Evolutionary conservation across 2,329 filamentous ascomycete species (phyloP).

Genomic region (Drechslerella coelobrocha): DNA sequence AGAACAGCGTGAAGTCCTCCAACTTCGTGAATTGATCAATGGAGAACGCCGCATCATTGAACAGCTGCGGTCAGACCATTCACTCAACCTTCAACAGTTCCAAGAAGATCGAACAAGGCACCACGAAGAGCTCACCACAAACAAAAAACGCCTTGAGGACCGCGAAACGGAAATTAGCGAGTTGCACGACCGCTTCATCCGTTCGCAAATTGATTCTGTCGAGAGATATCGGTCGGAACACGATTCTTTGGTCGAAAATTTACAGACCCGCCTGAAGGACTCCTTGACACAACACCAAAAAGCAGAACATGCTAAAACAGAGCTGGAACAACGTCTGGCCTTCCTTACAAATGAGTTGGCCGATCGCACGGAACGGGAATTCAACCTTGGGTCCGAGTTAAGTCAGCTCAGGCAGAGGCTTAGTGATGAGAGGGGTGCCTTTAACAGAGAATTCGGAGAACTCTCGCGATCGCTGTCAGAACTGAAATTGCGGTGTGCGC

Average conservation of each 20-base stretch:
- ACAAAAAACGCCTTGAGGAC: constrained; percentile 23
- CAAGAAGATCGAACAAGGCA: constrained; percentile 22
- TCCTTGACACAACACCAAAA: constrained; percentile 27
- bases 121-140: not conserved
- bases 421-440: constrained; percentile 36
- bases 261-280: constrained; percentile 34
- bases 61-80: constrained; percentile 31
- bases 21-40: constrained; percentile 16
- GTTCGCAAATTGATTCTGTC: constrained; percentile 37
- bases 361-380: constrained; percentile 46
- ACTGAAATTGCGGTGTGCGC: constrained; percentile 20
- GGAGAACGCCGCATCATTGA: constrained; percentile 29
- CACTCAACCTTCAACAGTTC: constrained; percentile 14
- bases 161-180: constrained; percentile 36
- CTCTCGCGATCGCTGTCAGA: constrained; percentile 34
- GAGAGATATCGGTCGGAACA: constrained; percentile 39
- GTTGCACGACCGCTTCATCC: constrained; percentile 39
- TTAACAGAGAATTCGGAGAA: constrained; percentile 41
- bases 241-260: constrained; percentile 23
- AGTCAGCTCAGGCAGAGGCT: constrained; percentile 36
- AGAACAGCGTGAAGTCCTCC: constrained; percentile 26
- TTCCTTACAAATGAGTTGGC: constrained; percentile 40
- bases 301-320: constrained; percentile 23
- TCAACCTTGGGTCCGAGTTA: constrained; percentile 37
- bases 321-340: constrained; percentile 32